Evolutionary conservation across 2,329 filamentous ascomycete species (phyloP).

Genomic region (Coniella vitis): DNA sequence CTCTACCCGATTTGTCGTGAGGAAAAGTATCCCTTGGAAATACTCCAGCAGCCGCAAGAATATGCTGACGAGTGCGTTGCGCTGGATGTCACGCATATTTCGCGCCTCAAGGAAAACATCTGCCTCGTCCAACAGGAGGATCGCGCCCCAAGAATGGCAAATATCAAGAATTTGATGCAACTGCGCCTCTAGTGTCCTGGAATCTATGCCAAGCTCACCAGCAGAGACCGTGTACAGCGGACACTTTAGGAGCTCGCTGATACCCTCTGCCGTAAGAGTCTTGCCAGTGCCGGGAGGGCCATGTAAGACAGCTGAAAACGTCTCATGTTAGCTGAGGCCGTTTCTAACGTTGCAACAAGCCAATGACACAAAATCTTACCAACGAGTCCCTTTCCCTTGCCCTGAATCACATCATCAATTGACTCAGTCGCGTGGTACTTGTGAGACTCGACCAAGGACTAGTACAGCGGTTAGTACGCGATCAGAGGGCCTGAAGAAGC

Average conservation of each 20-base stretch:
- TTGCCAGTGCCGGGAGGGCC: conserved; percentile 85
- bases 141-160: conserved; percentile 78
- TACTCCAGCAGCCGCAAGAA: conserved; percentile 85
- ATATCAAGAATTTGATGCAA: conserved; percentile 81
- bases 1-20: conserved; percentile 82
- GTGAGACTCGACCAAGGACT: conserved; percentile 74
- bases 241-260: conserved; percentile 73
- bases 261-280: conserved; percentile 80
- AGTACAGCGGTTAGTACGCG: background rate
- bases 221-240: conserved; percentile 79
- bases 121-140: conserved; percentile 78
- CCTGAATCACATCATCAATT: conserved; percentile 75
- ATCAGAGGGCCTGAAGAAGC: background rate
- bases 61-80: conserved; percentile 79
- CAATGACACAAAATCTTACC: conserved; percentile 29
- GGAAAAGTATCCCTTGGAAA: conserved; percentile 83
- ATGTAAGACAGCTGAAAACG: conserved; percentile 57
- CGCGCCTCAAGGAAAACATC: conserved; percentile 81
- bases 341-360: too few species aligned
- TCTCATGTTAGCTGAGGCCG: conserved; percentile 8
- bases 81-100: conserved; percentile 74
- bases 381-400: conserved; percentile 82
- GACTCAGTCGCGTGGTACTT: conserved; percentile 75
- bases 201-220: conserved; percentile 75
- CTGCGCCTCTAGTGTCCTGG: conserved; percentile 64